A percentile compares a stretch with the other conserved stretches of the same genome.
These are phyloP conservation scores for Echites panduratus DNA, from an alignment of 257 asterid species.

Conservation along the genomic window DNA sequence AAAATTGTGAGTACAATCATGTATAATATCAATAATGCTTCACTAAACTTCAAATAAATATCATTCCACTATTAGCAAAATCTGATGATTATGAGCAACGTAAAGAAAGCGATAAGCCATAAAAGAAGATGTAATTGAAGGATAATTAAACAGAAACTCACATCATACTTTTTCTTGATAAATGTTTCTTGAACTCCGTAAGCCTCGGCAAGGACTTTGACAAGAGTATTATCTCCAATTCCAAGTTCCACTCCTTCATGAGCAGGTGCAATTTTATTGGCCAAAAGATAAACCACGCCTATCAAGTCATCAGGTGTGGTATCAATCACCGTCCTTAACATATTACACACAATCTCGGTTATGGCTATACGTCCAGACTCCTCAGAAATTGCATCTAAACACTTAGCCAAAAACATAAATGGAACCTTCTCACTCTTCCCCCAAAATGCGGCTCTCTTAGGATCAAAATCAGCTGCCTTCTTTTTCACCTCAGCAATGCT, in stretches of 20 bases:
- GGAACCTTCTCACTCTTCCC: constrained; percentile 74
- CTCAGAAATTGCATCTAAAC: constrained; percentile 62
- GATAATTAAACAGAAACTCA: constrained; percentile 13
- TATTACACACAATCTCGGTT: constrained; percentile 78
- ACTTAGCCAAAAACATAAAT: constrained; percentile 83
- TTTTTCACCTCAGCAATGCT: constrained; percentile 67
- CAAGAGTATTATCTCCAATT: constrained; percentile 74
- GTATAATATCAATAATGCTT: background rate
- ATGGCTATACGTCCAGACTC: constrained; percentile 80
- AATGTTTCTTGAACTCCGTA: constrained; percentile 81
- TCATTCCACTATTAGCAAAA: background rate
- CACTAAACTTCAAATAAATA: background rate
- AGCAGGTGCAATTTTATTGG: constrained; percentile 70
- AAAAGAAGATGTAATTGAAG: too few species aligned
- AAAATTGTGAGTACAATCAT: background rate
- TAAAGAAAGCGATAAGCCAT: background rate
- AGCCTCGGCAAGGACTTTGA: constrained; percentile 90
- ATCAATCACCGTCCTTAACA: constrained; percentile 88
- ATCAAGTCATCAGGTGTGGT: constrained; percentile 73
- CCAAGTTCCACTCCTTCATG: constrained; percentile 97
- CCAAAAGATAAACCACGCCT: constrained; percentile 69
- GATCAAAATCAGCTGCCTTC: constrained; percentile 54
- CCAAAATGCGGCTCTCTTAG: constrained; percentile 79
- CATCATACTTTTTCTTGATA: constrained; percentile 73
- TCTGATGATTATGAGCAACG: background rate